A percentile compares a stretch with the other conserved stretches of the same genome.
These are phyloP conservation scores for Beauveria varroae DNA, from an alignment of 2,329 filamentous ascomycete species.

Conservation along the genomic window DNA sequence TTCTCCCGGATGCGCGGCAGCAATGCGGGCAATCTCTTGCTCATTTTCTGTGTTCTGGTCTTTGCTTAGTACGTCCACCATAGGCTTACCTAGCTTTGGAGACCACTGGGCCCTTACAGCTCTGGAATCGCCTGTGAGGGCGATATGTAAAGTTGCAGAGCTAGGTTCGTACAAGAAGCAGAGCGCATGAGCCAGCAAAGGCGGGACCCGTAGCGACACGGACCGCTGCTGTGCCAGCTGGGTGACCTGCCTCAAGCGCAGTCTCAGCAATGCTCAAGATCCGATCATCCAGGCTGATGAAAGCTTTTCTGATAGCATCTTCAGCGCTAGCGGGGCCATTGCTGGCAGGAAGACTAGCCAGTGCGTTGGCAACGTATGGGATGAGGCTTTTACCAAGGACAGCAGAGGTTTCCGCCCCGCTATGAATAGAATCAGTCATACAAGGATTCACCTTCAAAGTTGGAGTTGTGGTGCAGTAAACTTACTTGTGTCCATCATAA, in stretches of 20 bases:
- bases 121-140: not conserved
- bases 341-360: not conserved
- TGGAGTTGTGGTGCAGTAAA: not conserved
- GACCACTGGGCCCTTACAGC: not conserved
- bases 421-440: not conserved
- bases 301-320: not conserved
- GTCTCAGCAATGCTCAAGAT: not conserved
- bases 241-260: not conserved
- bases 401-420: not conserved
- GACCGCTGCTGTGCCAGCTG: not conserved
- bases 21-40: not conserved
- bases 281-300: not conserved
- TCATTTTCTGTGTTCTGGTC: too few species aligned
- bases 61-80: too few species aligned
- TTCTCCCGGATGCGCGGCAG: not conserved
- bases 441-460: too few species aligned
- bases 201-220: not conserved
- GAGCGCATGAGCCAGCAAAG: slow-evolving; percentile 1
- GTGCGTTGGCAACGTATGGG: not conserved
- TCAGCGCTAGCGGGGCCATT: not conserved
- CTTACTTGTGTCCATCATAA: slow-evolving; percentile 7
- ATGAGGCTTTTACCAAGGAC: not conserved
- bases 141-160: not conserved
- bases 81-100: too few species aligned
- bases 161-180: not conserved